Evolutionary conservation across 2,329 filamentous ascomycete species (phyloP), one percentile per base, ranked within the genome.

Genomic region (Raffaelea ambrosiae): DNA sequence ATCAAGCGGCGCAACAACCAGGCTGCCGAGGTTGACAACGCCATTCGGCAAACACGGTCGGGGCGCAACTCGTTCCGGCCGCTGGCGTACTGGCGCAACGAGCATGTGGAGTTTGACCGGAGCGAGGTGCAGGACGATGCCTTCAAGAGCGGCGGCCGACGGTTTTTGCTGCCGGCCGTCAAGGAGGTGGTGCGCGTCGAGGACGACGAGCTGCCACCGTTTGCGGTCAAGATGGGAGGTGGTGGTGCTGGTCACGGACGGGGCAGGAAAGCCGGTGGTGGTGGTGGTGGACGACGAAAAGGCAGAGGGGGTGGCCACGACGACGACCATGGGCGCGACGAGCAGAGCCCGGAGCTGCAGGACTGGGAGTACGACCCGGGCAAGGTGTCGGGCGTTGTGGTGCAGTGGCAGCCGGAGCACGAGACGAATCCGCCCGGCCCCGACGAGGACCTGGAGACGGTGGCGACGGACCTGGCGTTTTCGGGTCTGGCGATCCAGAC

Each of bases 71-170:
- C 86, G 10, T 83, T 88, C 52, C 79, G 80, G 51, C 93, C 90
- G 1, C 67, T 96, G 31, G 81, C 87, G 22, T 95, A 77, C 61
- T 97, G 91, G 91, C 82, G 82, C 57, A 89, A 89, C 55, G 91
- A 97, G 62, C 79, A 78, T 47, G 79, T 85, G 42, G 77, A 88
- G 20, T 87, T 82, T 58, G 81, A 83, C 45, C 71, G 76, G 18
- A 76, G 80, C 21, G 79, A 81, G 43, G 64, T 59, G 23, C 62
- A 66, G 40, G 68, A 69, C 23, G 76, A 76, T 48, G 64, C 69
- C 49, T 7, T 38, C 22, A 22, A 21, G 4, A 14, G 44, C 33
- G 14, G 14, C 3, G 23, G 57, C 29, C 59, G 64, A 21, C 59
- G 73, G 38, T 83, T 85, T 55, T 68, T 83, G n/a, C 63, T 88